Base-by-base conservation (phyloP, 2,329 filamentous ascomycete species). In the Mariannaea sp. region DNA sequence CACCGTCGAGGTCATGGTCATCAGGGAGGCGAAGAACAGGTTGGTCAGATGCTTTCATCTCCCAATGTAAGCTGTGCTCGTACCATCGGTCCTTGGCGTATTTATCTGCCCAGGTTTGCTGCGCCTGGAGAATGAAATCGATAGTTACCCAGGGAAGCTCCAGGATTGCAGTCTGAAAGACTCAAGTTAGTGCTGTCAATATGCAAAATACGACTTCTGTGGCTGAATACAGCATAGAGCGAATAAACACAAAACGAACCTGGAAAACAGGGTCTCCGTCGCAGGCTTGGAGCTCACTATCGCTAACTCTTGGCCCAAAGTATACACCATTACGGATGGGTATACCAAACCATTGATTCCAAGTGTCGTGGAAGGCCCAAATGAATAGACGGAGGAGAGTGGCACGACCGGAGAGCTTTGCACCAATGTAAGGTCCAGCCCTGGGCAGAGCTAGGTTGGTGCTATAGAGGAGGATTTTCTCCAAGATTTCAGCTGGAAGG, bases 401-500 rank as follows among this genome's bases (percentile, higher is more conserved):
- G 6, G 63, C 68, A 9, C 67, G 67, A 0, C 62, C 60, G 6
- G 80, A 82, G 12, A 85, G 73, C 38, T 76, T 71, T 20, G 68
- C 64, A 19, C 79, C 78, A 24, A 85, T 68, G 26, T 72, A 65
- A 9, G 66, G 74, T 45, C 73, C 78, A 42, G 75, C 71, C 5
- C 69, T 72, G 1, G 80, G 73, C 1, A 85, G 70, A 44, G 76
- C 71, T 40, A 79, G 56, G 57, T 81, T 83, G 55, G 69, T 64
- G 42, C 80, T 82, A 46, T 77, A 67, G 57, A 80, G 66, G 49
- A 83, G 76, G 41, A 85, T 81, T 26, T 57, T 71, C 62, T 83
- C 79, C 10, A 84, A 72, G 19, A 84, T 70, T 64, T 84, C 82
- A 6, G 75, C 64, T 0, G 82, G 82, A 7, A 84, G 68, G 24